phyloP scores from a whole-genome alignment of 345 rosid species.

The Draba incana region DNA sequence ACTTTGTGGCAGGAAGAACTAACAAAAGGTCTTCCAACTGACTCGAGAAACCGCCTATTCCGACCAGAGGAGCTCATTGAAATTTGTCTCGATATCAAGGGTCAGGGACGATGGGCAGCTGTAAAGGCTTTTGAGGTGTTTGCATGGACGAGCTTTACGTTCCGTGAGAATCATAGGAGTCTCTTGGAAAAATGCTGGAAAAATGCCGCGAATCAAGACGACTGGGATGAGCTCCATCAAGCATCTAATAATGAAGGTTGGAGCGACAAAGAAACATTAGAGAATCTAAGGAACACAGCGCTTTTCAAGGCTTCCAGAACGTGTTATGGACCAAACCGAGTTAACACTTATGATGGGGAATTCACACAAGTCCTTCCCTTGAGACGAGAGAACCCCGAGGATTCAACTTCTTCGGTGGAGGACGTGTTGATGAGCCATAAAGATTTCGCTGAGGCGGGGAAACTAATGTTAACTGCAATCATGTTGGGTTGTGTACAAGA shows the following conservation, averaged over 20 bases:
- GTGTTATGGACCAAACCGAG: conserved; percentile 67
- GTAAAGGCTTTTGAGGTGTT: conserved; percentile 77
- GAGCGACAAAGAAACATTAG: conserved; percentile 81
- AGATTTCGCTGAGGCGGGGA: conserved; percentile 83
- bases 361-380: conserved; percentile 69
- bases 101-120: conserved; percentile 55
- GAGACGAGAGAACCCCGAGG: conserved; percentile 57
- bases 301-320: conserved; percentile 76
- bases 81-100: conserved; percentile 60
- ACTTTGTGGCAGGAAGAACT: conserved; percentile 65
- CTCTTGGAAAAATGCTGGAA: conserved; percentile 93
- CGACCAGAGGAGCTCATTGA: conserved; percentile 77
- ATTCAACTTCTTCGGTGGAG: conserved; percentile 59
- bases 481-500: conserved; percentile 64
- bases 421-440: conserved; percentile 81
- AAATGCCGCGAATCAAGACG: conserved; percentile 75
- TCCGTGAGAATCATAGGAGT: conserved; percentile 64
- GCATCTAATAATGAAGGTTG: conserved; percentile 72
- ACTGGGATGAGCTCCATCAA: conserved; percentile 73
- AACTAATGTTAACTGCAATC: conserved; percentile 79
- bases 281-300: conserved; percentile 60
- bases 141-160: conserved; percentile 86
- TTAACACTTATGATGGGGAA: conserved; percentile 65
- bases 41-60: conserved; percentile 51
- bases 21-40: conserved; percentile 45